These are phyloP conservation scores for Aspergillus pseudoglaucus DNA, from an alignment of 2,329 filamentous ascomycete genomes.

Conservation along the genomic window DNA sequence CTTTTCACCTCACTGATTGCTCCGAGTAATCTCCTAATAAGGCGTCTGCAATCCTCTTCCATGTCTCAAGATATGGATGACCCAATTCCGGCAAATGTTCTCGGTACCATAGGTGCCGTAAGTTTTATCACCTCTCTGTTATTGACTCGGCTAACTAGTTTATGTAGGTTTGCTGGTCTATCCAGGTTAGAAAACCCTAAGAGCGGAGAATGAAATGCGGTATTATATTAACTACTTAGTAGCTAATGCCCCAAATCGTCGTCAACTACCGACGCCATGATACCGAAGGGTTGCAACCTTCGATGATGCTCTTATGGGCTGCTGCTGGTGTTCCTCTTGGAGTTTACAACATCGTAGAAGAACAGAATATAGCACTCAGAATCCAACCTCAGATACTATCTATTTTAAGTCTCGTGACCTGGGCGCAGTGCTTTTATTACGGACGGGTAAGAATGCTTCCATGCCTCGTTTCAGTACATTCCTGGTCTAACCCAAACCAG, in stretches of 20 bases:
- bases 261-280: constrained; percentile 62
- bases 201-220: no score
- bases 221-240: constrained; percentile 1
- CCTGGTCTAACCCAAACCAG: constrained; percentile 8
- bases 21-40: no score
- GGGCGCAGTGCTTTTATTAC: constrained; percentile 53
- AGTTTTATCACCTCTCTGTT: background rate
- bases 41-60: no score
- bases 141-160: constrained; percentile 1
- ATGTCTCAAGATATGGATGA: constrained; percentile 14
- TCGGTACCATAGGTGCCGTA: constrained; percentile 26
- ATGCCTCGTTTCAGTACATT: background rate
- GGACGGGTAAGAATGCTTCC: constrained; percentile 25
- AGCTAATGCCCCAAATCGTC: constrained; percentile 64
- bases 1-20: no score
- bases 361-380: constrained; percentile 48
- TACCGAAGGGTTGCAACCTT: constrained; percentile 58
- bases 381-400: constrained; percentile 55
- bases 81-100: constrained; percentile 22
- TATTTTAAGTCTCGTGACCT: constrained; percentile 46
- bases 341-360: constrained; percentile 51
- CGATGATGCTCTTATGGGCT: constrained; percentile 66
- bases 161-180: constrained; percentile 55
- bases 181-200: constrained; percentile 43
- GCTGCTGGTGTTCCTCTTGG: constrained; percentile 63